Percentiles rank a stretch among this genome's conserved stretches.
Conservation (phyloP, 2,329 filamentous ascomycete genomes). For the Lasiodiplodia hormozganensis region DNA sequence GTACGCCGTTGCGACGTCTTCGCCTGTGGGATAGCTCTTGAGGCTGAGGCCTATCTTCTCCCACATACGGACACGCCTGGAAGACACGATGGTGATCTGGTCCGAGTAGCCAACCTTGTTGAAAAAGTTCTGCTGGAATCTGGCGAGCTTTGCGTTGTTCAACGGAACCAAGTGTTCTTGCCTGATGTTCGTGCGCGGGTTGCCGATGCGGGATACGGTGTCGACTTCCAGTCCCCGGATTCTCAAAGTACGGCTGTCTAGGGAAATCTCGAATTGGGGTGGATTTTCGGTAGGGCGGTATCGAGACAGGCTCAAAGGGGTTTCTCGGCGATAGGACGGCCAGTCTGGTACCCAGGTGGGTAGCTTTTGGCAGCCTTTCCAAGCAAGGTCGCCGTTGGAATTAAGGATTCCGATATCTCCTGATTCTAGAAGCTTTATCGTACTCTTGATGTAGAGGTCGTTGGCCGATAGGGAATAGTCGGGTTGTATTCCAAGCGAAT, state of each 20-base stretch:
- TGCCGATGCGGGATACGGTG: neutral
- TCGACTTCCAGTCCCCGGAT: neutral
- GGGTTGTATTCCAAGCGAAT: neutral
- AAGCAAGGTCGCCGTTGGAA: slow-evolving; percentile 22
- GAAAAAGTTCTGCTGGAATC: neutral
- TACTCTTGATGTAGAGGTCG: neutral
- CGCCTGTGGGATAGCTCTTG: neutral
- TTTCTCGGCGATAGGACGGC: slow-evolving; percentile 1
- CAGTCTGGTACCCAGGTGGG: slow-evolving; percentile 34
- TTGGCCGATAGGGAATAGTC: neutral
- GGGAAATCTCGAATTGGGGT: neutral
- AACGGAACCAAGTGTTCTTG: too few relatives aligned
- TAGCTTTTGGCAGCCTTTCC: slow-evolving; percentile 1
- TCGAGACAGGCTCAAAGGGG: neutral
- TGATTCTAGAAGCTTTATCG: neutral
- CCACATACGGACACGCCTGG: neutral
- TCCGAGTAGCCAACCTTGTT: neutral
- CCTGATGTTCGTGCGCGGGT: neutral
- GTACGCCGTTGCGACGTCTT: neutral
- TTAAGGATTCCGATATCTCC: neutral
- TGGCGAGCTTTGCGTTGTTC: too few relatives aligned
- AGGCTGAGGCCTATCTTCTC: neutral
- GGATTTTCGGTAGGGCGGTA: neutral
- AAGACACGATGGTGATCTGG: neutral
- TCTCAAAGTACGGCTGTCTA: neutral